Evolutionary conservation across 2,329 filamentous ascomycete species (phyloP), one percentile per base, ranked within the genome.

Genomic region (Diaporthe velutina): DNA sequence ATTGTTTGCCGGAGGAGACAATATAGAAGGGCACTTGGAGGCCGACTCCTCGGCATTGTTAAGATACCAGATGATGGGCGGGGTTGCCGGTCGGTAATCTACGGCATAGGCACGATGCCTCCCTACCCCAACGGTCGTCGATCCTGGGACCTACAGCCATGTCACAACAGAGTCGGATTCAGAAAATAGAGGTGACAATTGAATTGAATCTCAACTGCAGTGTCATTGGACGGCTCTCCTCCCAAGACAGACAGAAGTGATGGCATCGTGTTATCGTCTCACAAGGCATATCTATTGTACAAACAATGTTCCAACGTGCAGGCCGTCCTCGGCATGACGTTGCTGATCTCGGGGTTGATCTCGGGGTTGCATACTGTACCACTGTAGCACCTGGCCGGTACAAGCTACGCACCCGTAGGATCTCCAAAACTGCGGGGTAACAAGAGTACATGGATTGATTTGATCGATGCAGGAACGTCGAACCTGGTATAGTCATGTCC

Each of bases 351-450:
- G 33, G 28, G 45, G 30, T 19, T 28, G 45, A 67, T 52, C 30
- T 9, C 30, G 33, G 28, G 45, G 30, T 19, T 67, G 61, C 61
- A 67, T 50, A 15, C 5, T 25, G 33, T 40, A 60, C 33, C 35
- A 40, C 55, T 25, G 22, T 17, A 25, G 33, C 57, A 13, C 6
- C 28, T 17, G 28, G 54, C 15, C 7, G 60, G 25, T 33, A 15
- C 28, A 7, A n/a, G n/a, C n/a, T 8, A 38, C 13, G 38, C 45
- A 35, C 13, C 19, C 2, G 5, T 52, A 28, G 25, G 42, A 71
- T 71, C 54, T 61, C 70, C 70, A 60, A 52, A 64, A 52, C 54
- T 68, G 54, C 54, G 57, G 70, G 70, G 70, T 64, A 30, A 48
- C 52, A 28, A 38, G 22, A 52, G 50, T n/a, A 67, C n/a, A n/a